Conservation (phyloP, 2,329 filamentous ascomycete genomes). For the Trichoderma endophyticum region DNA sequence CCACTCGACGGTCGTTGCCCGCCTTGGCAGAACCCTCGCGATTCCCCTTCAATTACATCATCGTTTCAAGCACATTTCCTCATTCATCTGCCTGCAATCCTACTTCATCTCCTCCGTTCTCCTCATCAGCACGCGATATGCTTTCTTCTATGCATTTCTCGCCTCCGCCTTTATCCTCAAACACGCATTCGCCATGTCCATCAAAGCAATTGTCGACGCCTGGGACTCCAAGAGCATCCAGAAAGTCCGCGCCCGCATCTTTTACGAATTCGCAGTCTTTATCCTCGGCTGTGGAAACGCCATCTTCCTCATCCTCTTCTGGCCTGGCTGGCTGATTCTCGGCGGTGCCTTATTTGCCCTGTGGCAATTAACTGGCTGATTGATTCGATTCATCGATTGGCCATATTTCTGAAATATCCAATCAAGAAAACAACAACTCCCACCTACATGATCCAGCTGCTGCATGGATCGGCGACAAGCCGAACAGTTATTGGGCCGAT, state of each 20-base stretch:
- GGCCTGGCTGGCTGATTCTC: conserved; percentile 55
- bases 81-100: conserved; percentile 30
- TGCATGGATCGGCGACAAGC: not conserved
- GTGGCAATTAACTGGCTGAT: conserved; percentile 37
- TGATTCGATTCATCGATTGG: conserved; percentile 29
- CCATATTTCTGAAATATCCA: not conserved
- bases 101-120: conserved; percentile 30
- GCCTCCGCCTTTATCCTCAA: conserved; percentile 28
- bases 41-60: conserved; percentile 36
- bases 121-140: not conserved
- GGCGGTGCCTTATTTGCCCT: conserved; percentile 34
- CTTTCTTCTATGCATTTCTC: conserved; percentile 20
- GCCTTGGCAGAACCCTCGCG: conserved; percentile 35
- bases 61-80: conserved; percentile 24
- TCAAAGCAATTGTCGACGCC: conserved; percentile 26
- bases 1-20: conserved; percentile 32
- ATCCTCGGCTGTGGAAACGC: conserved; percentile 50
- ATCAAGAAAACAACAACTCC: not conserved
- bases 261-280: conserved; percentile 50
- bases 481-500: not conserved
- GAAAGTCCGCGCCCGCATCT: conserved; percentile 44
- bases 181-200: conserved; percentile 28
- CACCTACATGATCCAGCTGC: not conserved
- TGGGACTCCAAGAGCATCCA: conserved; percentile 40
- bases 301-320: conserved; percentile 51